Evolutionary conservation across 306 rosid genomes (phyloP).

Genomic region (Oxytropis ochrocephala): DNA sequence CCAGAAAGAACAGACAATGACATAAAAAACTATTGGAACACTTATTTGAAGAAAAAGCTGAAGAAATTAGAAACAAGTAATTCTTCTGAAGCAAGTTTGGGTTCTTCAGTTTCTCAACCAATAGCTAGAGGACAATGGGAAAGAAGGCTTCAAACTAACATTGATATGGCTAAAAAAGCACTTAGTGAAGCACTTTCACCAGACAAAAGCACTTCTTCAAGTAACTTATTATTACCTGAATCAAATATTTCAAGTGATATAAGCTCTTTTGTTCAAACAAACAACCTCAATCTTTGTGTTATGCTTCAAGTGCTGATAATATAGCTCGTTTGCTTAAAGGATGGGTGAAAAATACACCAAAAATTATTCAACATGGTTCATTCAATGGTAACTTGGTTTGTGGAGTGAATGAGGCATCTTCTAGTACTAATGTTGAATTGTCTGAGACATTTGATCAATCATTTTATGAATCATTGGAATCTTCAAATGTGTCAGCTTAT

Average conservation of each 20-base stretch:
- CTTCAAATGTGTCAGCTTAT: slow-evolving; percentile 54
- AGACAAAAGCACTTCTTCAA: slow-evolving; percentile 13
- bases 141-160: slow-evolving; percentile 85
- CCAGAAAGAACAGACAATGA: slow-evolving; percentile 97
- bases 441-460: slow-evolving; percentile 42
- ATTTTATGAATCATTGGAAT: slow-evolving; percentile 46
- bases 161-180: slow-evolving; percentile 73
- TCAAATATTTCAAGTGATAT: slow-evolving; percentile 16
- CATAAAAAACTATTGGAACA: slow-evolving; percentile 94
- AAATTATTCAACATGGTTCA: slow-evolving; percentile 21
- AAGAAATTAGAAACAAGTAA: slow-evolving; percentile 40
- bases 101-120: slow-evolving; percentile 34
- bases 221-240: not conserved
- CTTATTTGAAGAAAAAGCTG: slow-evolving; percentile 80
- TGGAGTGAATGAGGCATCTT: slow-evolving; percentile 32
- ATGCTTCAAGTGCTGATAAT: slow-evolving; percentile 73
- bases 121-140: slow-evolving; percentile 93
- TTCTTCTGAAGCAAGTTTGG: not conserved
- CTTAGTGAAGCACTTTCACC: slow-evolving; percentile 75
- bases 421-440: slow-evolving; percentile 33
- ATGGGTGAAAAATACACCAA: slow-evolving; percentile 66
- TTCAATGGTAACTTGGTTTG: slow-evolving; percentile 8
- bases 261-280: slow-evolving; percentile 2
- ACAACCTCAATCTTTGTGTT: slow-evolving; percentile 26
- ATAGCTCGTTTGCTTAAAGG: slow-evolving; percentile 64